Conservation (phyloP, 1,139 yeast species). For the Nematodospora anomalae region DNA sequence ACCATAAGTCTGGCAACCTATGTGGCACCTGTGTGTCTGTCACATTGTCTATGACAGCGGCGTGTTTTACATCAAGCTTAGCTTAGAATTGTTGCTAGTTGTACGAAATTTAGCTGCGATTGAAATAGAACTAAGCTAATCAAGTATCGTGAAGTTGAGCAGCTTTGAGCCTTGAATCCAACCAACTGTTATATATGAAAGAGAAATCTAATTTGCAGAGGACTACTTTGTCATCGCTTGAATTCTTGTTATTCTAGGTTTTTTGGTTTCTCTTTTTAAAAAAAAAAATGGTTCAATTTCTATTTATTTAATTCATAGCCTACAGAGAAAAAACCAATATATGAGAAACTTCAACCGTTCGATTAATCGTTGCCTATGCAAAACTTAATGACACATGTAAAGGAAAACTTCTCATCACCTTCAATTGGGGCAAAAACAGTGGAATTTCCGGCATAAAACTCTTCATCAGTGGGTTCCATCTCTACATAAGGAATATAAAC, state of each 20-base stretch:
- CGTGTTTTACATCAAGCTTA: background rate
- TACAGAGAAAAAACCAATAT: background rate
- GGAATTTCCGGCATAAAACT: background rate
- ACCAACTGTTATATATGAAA: background rate
- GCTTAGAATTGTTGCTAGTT: background rate
- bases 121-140: background rate
- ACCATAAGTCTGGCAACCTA: background rate
- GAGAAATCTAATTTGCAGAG: background rate
- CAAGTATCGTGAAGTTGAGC: background rate
- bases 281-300: too few species aligned
- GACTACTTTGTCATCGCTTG: background rate
- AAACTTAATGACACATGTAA: background rate
- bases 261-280: background rate
- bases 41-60: background rate
- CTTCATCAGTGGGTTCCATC: constrained; percentile 1
- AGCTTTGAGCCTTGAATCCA: background rate
- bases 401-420: background rate
- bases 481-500: constrained; percentile 1
- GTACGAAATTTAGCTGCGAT: background rate
- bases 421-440: background rate
- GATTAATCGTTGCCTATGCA: constrained; percentile 1
- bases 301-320: background rate
- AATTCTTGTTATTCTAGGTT: background rate
- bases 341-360: background rate
- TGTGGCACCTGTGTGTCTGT: background rate